phyloP scores from a whole-genome alignment of 306 rosid species.

The Vigna reflexopilosa region DNA sequence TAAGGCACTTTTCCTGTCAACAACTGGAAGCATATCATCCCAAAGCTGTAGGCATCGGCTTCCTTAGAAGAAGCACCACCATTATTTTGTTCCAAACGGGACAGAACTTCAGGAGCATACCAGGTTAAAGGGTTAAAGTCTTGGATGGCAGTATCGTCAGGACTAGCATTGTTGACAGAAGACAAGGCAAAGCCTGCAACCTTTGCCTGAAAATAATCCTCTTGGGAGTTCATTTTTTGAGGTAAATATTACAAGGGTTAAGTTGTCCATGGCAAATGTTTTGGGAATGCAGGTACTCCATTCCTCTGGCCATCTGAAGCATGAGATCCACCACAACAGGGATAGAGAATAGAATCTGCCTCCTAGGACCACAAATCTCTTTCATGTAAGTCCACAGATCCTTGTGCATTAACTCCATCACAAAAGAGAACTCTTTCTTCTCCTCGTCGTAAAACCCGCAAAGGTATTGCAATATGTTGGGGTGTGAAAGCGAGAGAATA shows the following conservation, averaged over 20 bases:
- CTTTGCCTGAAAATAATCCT: constrained; percentile 80
- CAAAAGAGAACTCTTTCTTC: constrained; percentile 72
- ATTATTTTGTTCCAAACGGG: constrained; percentile 60
- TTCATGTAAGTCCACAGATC: constrained; percentile 71
- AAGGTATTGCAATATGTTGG: constrained; percentile 72
- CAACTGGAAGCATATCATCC: constrained; percentile 87
- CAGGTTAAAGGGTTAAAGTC: constrained; percentile 64
- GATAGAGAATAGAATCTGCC: constrained; percentile 70
- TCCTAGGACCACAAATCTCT: constrained; percentile 80
- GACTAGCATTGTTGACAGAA: constrained; percentile 35
- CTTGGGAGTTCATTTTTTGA: constrained; percentile 69
- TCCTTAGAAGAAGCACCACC: constrained; percentile 56
- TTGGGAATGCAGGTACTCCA: constrained; percentile 79
- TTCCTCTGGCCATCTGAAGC: constrained; percentile 96
- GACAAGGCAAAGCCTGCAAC: constrained; percentile 76
- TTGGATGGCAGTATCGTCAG: background rate
- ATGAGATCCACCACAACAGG: constrained; percentile 84
- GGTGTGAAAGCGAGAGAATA: constrained; percentile 75
- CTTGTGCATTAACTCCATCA: constrained; percentile 82
- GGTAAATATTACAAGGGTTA: constrained; percentile 68
- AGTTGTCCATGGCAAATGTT: constrained; percentile 81
- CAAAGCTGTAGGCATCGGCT: constrained; percentile 89
- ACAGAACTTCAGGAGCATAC: constrained; percentile 88
- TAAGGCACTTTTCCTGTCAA: constrained; percentile 92
- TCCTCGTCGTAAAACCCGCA: constrained; percentile 80